These are phyloP conservation scores for Curvularia sp. DNA, from an alignment of 2,329 filamentous ascomycete genomes.

Conservation along the genomic window DNA sequence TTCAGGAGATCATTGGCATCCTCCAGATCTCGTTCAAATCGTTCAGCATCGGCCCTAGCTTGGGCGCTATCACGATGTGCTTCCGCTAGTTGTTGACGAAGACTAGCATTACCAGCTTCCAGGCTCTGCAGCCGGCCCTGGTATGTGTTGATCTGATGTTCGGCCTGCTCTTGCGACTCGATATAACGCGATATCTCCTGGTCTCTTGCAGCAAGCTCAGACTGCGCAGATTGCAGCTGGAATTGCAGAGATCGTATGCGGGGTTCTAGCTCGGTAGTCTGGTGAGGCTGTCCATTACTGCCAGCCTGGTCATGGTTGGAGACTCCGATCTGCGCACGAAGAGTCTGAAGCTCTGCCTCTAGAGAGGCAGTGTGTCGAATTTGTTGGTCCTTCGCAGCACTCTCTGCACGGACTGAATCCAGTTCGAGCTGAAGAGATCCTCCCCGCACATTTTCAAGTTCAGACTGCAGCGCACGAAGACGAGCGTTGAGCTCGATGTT, in stretches of 20 bases:
- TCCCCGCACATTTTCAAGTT: conserved; percentile 23
- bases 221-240: conserved; percentile 33
- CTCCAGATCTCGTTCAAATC: conserved; percentile 35
- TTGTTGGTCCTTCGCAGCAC: conserved; percentile 8
- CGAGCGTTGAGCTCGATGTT: conserved; percentile 34
- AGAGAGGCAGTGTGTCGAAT: background rate
- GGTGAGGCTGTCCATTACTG: conserved; percentile 6
- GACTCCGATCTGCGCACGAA: background rate
- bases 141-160: conserved; percentile 35
- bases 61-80: conserved; percentile 38
- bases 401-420: conserved; percentile 2
- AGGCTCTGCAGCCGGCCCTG: conserved; percentile 42
- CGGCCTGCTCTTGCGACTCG: conserved; percentile 34
- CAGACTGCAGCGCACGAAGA: conserved; percentile 27
- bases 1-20: conserved; percentile 36
- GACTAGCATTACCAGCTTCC: conserved; percentile 31
- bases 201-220: conserved; percentile 33
- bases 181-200: conserved; percentile 33
- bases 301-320: background rate
- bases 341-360: conserved; percentile 2
- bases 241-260: conserved; percentile 17
- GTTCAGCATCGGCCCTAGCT: conserved; percentile 35
- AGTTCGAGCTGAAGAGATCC: conserved; percentile 6
- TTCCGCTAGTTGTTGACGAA: conserved; percentile 46
- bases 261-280: conserved; percentile 9